Evolutionary conservation across 768 basidiomycete genomes (phyloP), one percentile per base, ranked within the genome.

Genomic region (Mycena latifolia): DNA sequence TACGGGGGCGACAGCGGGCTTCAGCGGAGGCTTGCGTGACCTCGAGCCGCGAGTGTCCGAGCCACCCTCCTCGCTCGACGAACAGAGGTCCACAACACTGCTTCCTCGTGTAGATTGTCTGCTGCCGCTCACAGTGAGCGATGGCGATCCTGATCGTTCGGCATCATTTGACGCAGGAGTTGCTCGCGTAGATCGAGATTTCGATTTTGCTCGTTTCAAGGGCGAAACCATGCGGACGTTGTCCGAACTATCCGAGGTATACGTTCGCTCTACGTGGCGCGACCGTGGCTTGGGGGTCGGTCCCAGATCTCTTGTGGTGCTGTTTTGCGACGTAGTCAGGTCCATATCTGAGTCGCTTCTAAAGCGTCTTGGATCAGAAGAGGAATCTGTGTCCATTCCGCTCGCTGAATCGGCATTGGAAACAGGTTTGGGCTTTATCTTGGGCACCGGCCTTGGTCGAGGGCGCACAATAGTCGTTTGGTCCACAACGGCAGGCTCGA

Each of bases 381-480:
- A 67, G 3, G 61, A 57, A 59, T 63, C 63, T 27, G 55, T 68
- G 35, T 61, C 59, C 66, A 67, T 67, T 3, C 46, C 66, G 37
- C 55, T 62, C 39, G 43, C n/a, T n/a, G 61, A 39, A 27, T 41
- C 65, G 14, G 28, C 24, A 46, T 25, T 62, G 54, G 20, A 28
- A 14, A 25, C 41, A 5, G 61, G 22, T 43, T 66, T 55, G 55
- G 15, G 45, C 47, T 59, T 57, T 41, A 41, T 53, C 54, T 63
- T 63, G 22, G 48, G 61, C 20, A 55, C 31, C n/a, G 70, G 67
- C 24, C 51, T 61, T 20, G 71, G 71, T 46, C 65, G 45, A 2
- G 63, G 63, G 35, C 58, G 56, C 7, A 15, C 12, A 54, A 24
- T 28, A 29, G 63, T 53, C 61, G 53, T 50, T 35, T 18, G 29